Evolutionary conservation across 306 rosid genomes (phyloP), one percentile per base, ranked within the genome.

Genomic region (Canavalia ensiformis): DNA sequence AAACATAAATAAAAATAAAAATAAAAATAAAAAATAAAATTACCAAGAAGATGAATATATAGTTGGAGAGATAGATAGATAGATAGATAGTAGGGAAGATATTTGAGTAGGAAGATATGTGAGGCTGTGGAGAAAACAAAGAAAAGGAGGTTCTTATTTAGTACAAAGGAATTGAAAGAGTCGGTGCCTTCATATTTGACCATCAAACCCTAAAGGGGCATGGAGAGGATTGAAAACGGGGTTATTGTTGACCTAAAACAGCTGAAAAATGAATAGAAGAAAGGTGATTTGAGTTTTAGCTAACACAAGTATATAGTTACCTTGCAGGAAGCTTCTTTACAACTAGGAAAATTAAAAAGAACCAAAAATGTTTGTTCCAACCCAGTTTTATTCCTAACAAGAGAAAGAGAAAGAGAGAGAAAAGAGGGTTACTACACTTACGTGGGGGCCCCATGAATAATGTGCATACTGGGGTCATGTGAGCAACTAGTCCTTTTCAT

Each of bases 141-240:
- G 60, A 80, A 60, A 63, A 75, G 75, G 45, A 47, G 68, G 65
- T 54, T 69, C 18, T 74, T 66, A 59, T 76, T 78, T 39, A 64
- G 85, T 68, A 75, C 8, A 74, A 44, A 67, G 65, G 7, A 55
- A 55, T 31, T 75, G 57, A 2, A 31, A 79, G 79, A 86, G 91
- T 88, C 90, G 94, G 93, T 83, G 88, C 90, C 86, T 74, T 88
- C 89, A 79, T 79, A 84, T 89, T 85, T 86, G 93, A 90, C 92
- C 83, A 69, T 69, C 72, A 88, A 88, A 75, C 94, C 94, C 97
- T 91, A 88, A 81, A 76, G 80, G 65, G 62, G 57, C 41, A 69
- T 69, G 86, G 84, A 72, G 84, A 72, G 39, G 72, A 58, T 47
- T 78, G 77, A 59, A 51, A 79, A 50, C 47, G 64, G 72, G 69